phyloP scores from a whole-genome alignment of 2,329 filamentous ascomycete genomes.

The Xylariales sp. region DNA sequence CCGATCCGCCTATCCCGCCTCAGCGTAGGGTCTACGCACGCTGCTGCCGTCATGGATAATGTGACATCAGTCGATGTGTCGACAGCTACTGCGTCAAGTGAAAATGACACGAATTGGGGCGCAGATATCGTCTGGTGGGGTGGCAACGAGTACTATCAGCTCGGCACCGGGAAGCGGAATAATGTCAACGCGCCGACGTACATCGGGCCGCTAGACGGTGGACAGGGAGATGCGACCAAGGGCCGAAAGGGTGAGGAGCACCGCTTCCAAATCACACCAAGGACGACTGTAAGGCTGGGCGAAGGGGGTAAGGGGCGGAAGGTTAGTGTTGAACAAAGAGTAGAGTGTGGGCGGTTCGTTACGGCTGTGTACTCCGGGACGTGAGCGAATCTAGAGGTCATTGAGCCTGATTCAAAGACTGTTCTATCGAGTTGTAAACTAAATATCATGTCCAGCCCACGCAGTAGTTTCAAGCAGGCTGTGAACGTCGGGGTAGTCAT shows the following conservation, averaged over 20 bases:
- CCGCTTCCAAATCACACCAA: slow-evolving; percentile 76
- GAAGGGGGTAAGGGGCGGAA: slow-evolving; percentile 57
- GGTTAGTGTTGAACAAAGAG: slow-evolving; percentile 75
- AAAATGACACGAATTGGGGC: slow-evolving; percentile 80
- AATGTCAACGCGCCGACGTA: slow-evolving; percentile 74
- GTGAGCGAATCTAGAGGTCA: no score
- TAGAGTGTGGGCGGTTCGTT: slow-evolving; percentile 79
- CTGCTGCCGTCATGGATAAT: slow-evolving; percentile 78
- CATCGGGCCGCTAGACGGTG: slow-evolving; percentile 69
- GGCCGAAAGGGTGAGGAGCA: slow-evolving; percentile 60
- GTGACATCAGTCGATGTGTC: slow-evolving; percentile 61
- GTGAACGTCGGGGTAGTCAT: no score
- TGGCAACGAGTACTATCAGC: slow-evolving; percentile 88
- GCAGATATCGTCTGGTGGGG: slow-evolving; percentile 91
- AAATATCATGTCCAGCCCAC: no score
- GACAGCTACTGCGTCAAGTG: slow-evolving; percentile 32
- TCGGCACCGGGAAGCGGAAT: slow-evolving; percentile 84
- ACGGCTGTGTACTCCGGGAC: slow-evolving; percentile 73
- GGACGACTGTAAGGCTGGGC: slow-evolving; percentile 62
- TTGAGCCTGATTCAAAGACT: no score
- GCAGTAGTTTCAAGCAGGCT: no score
- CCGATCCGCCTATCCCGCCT: slow-evolving; percentile 75
- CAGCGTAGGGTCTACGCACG: slow-evolving; percentile 75
- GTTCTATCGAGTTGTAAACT: no score
- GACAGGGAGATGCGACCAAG: slow-evolving; percentile 51